Evolutionary conservation across 768 basidiomycete genomes (phyloP).

Genomic region (Mycena olivaceomarginata): DNA sequence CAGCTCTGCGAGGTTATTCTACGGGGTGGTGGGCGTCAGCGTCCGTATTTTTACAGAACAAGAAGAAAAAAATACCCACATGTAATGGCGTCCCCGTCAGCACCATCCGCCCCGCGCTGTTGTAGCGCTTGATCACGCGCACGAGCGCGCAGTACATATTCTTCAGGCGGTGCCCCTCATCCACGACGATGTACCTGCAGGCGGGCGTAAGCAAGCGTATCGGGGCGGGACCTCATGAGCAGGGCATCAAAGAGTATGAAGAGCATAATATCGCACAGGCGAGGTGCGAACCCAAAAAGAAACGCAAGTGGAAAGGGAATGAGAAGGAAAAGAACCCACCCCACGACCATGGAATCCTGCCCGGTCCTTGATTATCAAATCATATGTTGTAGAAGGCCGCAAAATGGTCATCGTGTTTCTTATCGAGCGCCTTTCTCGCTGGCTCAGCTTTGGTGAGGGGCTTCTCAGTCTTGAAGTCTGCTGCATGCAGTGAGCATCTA

Average conservation of each 20-base stretch:
- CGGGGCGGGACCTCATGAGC: too few species aligned
- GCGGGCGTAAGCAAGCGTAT: background rate
- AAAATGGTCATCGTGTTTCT: too few species aligned
- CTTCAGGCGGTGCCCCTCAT: conserved; percentile 70
- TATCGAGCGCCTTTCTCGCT: too few species aligned
- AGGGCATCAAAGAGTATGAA: too few species aligned
- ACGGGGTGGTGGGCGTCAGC: conserved; percentile 27
- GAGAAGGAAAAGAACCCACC: conserved; percentile 22
- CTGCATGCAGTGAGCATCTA: too few species aligned
- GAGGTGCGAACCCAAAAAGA: background rate
- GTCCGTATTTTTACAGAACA: background rate
- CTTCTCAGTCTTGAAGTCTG: too few species aligned
- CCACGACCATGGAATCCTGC: conserved; percentile 57
- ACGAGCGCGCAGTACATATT: conserved; percentile 95
- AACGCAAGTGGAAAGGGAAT: background rate
- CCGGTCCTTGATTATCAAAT: too few species aligned
- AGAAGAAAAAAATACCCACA: background rate
- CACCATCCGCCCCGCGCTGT: too few species aligned
- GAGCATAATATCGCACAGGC: background rate
- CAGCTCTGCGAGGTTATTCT: conserved; percentile 97
- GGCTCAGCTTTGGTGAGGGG: too few species aligned
- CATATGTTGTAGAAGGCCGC: too few species aligned
- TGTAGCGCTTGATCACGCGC: conserved; percentile 63
- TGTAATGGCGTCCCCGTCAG: too few species aligned
- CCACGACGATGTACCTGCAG: conserved; percentile 83